phyloP scores from a whole-genome alignment of 345 rosid species.

The Sisymbrium altissimum region DNA sequence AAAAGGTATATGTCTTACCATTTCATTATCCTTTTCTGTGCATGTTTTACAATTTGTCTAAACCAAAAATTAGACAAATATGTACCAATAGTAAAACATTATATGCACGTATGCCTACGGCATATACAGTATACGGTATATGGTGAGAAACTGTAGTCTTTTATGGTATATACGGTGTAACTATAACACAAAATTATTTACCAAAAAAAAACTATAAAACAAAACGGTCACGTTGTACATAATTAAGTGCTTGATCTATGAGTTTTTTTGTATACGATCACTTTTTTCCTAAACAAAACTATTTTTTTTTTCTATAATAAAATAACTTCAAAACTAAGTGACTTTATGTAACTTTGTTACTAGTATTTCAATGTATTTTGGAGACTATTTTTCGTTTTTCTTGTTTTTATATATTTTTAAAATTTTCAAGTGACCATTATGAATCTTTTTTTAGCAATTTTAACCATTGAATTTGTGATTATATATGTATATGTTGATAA shows the following conservation, averaged over 20 bases:
- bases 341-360: no score
- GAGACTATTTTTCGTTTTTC: background rate
- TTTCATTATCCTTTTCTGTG: conserved; percentile 14
- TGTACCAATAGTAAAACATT: background rate
- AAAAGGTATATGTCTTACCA: conserved; percentile 15
- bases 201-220: no score
- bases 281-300: no score
- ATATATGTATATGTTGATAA: background rate
- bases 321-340: background rate
- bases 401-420: background rate
- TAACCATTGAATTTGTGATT: background rate
- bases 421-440: background rate
- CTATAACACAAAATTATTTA: no score
- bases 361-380: background rate
- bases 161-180: no score
- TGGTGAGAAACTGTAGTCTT: background rate
- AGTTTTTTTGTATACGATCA: no score
- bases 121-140: background rate
- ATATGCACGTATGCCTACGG: background rate
- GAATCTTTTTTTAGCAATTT: background rate
- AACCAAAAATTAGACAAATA: background rate
- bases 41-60: background rate
- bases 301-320: no score
- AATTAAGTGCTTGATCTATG: no score
- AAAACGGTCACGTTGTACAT: no score